Evolutionary conservation across 768 basidiomycete genomes (phyloP).

Genomic region (Hypholoma sublateritium): DNA sequence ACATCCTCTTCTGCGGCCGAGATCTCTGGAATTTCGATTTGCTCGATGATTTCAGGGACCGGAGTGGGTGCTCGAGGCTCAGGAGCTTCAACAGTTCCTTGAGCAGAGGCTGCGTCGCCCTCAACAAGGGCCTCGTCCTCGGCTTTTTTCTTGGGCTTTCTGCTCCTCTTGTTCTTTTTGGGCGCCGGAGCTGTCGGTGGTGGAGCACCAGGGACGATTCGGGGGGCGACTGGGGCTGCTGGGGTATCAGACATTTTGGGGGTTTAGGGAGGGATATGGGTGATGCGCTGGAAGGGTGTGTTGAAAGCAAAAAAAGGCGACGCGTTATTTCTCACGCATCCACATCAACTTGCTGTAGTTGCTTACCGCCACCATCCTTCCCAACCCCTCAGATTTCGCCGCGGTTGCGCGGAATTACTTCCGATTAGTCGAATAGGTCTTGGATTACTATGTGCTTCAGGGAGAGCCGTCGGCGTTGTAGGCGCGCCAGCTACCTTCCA

Average conservation of each 20-base stretch:
- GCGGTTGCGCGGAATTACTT: not conserved
- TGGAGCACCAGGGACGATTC: conserved; percentile 78
- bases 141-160: conserved; percentile 42
- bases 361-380: not conserved
- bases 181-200: conserved; percentile 52
- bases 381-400: not conserved
- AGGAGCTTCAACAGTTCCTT: conserved; percentile 46
- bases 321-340: conserved; percentile 33
- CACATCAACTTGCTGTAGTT: not conserved
- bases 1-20: conserved; percentile 45
- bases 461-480: too few relatives aligned
- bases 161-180: conserved; percentile 74
- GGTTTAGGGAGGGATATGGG: conserved; percentile 12
- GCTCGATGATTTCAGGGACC: conserved; percentile 45
- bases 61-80: conserved; percentile 49
- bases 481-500: too few relatives aligned
- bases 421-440: too few relatives aligned
- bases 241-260: conserved; percentile 35
- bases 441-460: too few relatives aligned
- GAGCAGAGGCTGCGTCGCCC: conserved; percentile 46
- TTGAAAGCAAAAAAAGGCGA: conserved; percentile 26
- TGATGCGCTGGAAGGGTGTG: conserved; percentile 19
- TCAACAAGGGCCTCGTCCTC: conserved; percentile 48
- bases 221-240: conserved; percentile 30
- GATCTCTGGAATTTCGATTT: conserved; percentile 38